These are phyloP conservation scores for Solanum ahanhuiri DNA, from an alignment of 257 asterid species.

Conservation along the genomic window DNA sequence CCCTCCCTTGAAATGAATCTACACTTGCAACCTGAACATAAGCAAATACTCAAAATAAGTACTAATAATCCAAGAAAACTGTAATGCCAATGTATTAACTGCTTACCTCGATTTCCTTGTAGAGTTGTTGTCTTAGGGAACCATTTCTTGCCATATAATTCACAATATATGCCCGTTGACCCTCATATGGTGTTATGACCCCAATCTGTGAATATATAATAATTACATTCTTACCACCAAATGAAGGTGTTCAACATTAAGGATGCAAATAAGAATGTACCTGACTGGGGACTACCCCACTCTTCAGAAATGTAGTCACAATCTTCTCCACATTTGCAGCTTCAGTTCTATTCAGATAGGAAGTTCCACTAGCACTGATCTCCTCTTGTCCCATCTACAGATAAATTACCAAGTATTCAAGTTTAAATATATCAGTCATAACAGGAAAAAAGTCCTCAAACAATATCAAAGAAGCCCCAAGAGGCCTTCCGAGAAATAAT, in stretches of 20 bases:
- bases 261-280: constrained; percentile 15
- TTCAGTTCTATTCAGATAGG: constrained; percentile 91
- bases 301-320: constrained; percentile 90
- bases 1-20: constrained; percentile 99
- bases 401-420: background rate
- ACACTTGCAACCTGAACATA: constrained; percentile 88
- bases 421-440: background rate
- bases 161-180: constrained; percentile 96
- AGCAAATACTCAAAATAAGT: background rate
- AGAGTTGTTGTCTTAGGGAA: constrained; percentile 87
- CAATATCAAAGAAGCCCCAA: background rate
- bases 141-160: constrained; percentile 97
- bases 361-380: constrained; percentile 97
- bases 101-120: constrained; percentile 95
- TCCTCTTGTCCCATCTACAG: constrained; percentile 99
- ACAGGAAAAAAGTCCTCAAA: background rate
- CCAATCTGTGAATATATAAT: constrained; percentile 47
- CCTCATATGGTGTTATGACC: constrained; percentile 98
- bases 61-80: background rate
- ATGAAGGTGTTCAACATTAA: background rate
- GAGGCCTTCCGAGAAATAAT: background rate
- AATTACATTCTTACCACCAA: background rate
- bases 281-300: constrained; percentile 99
- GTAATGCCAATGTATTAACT: background rate
- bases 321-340: constrained; percentile 98